Evolutionary conservation across 768 basidiomycete species (phyloP), one percentile per base, ranked within the genome.

Genomic region (Porphyrellus cyaneotinctus): DNA sequence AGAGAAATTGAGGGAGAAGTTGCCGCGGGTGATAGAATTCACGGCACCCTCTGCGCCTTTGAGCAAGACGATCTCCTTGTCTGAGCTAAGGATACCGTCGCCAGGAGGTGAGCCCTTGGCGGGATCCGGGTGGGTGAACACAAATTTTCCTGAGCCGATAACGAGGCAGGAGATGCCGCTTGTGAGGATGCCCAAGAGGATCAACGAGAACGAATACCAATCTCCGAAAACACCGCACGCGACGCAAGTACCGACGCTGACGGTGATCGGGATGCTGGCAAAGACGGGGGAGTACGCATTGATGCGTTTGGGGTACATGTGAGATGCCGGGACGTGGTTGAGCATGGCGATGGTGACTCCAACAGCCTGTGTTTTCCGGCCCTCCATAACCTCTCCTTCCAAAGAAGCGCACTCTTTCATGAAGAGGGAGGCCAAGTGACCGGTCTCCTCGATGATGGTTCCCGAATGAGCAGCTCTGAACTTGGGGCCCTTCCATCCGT

Each of bases 161-260:
- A 66, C 60, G 20, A 64, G 52, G 35, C 69, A 72, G 37, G 70
- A 57, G 17, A 71, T 46, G 7, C 72, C 70, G 22, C 54, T 68
- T 18, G 65, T 52, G 38, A 73, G 0, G 32, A 67, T 65, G 4
- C 72, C 72, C 36, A 71, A 52, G 13, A 74, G 59, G 50, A 72
- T 72, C 65, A 70, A 49, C 12, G 65, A 48, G 46, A 70, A 74
- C 23, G 57, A 59, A 38, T 53, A 69, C 72, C 72, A 74, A 28
- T 73, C 72, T 1, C 37, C 8, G 18, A 64, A 65, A 22, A 70
- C 33, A 10, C 58, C 72, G 31, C 65, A 68, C 2, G 62, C 51
- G 17, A 58, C 47, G 53, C 69, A 69, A 1, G 66, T 56, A 15
- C 59, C 69, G 12, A 68, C 6, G 31, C 67, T 70, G 45, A 63